Evolutionary conservation across 1,139 yeast species (phyloP).

Genomic region (Pichia sp.): DNA sequence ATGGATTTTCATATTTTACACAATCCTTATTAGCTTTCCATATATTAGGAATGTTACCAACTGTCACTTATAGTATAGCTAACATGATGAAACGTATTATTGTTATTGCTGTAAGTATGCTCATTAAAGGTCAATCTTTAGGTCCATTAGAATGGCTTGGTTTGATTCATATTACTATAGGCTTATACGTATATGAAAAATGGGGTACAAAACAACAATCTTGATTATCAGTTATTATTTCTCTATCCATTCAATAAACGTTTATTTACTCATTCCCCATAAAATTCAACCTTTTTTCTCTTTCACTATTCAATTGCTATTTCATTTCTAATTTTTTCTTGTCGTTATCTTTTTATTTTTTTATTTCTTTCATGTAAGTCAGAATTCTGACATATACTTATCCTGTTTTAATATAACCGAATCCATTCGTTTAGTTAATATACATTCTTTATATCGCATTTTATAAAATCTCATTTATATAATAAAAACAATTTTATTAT

Average conservation of each 20-base stretch:
- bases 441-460: not conserved
- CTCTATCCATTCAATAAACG: no score
- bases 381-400: no score
- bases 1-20: conserved; percentile 74
- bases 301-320: no score
- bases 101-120: conserved; percentile 74
- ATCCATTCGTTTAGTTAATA: not conserved
- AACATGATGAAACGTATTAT: conserved; percentile 81
- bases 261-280: not conserved
- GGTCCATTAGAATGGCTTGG: conserved; percentile 53
- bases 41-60: conserved; percentile 73
- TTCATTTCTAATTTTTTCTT: no score
- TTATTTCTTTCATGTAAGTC: no score
- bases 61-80: conserved; percentile 88
- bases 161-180: conserved; percentile 43
- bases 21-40: conserved; percentile 88
- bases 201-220: conserved; percentile 42
- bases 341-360: no score
- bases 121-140: conserved; percentile 61
- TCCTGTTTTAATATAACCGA: no score
- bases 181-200: conserved; percentile 56
- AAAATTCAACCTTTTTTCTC: no score
- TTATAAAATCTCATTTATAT: not conserved
- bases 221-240: not conserved
- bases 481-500: not conserved